phyloP scores from a whole-genome alignment of 192 early-diverging fungal species.

The Linnemannia hyalina region DNA sequence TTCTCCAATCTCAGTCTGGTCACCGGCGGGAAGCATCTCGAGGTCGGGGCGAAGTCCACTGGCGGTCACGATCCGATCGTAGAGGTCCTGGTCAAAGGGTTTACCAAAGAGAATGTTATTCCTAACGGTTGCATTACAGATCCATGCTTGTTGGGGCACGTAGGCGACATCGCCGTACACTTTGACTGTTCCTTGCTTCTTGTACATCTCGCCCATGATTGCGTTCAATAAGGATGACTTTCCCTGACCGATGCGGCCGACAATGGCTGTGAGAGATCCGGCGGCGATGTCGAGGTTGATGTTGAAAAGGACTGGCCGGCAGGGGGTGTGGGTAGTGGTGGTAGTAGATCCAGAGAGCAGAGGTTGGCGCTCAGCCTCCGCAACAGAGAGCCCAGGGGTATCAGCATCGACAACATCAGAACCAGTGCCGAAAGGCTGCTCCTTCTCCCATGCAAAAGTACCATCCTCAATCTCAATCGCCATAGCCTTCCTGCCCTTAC shows the following conservation, averaged over 20 bases:
- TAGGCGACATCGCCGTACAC: conserved; percentile 69
- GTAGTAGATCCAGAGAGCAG: background rate
- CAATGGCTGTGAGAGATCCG: conserved; percentile 10
- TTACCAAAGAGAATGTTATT: conserved; percentile 86
- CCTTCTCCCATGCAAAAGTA: conserved; percentile 25
- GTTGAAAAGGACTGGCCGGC: background rate
- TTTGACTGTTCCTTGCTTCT: conserved; percentile 60
- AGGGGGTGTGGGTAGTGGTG: background rate
- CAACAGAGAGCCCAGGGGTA: background rate
- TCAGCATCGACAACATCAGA: background rate
- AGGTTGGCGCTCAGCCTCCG: background rate
- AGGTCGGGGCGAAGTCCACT: conserved; percentile 12
- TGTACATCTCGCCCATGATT: conserved; percentile 84
- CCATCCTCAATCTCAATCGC: conserved; percentile 9
- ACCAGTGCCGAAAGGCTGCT: background rate
- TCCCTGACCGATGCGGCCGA: conserved; percentile 63
- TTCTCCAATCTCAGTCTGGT: conserved; percentile 56
- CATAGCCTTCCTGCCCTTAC: background rate
- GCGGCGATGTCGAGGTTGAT: conserved; percentile 55
- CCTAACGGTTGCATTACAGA: conserved; percentile 55
- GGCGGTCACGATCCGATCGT: conserved; percentile 48
- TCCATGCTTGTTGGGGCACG: conserved; percentile 30
- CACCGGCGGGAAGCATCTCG: conserved; percentile 35
- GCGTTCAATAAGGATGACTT: conserved; percentile 80
- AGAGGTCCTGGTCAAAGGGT: conserved; percentile 69